Base-by-base conservation (phyloP, 352 stramenopile genomes). In the Lagenidium giganteum region DNA sequence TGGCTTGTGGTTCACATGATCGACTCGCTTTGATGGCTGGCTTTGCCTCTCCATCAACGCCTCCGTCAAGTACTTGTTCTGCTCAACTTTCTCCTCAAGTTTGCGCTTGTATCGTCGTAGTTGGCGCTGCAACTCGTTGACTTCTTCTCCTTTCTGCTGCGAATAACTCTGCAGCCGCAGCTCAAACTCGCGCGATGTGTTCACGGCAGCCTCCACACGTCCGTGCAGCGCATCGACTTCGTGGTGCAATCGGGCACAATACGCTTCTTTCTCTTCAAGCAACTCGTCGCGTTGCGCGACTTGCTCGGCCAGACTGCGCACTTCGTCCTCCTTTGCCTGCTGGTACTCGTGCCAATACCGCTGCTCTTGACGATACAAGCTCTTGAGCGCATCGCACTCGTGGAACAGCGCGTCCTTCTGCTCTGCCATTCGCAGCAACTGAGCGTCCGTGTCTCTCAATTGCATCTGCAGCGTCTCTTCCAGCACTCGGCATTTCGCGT, bases 11-110 rank as follows among this genome's bases (percentile, higher is more conserved):
- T 22, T n/a, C 42, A 33, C 47, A 35, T 54, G 5, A 31, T 25
- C 3, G 18, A n/a, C 8, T 32, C 31, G 3, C 37, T 21, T 0
- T 14, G 13, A 24, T 43, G 14, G 32, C 35, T n/a, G 3, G 20
- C 12, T 22, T 9, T 65, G 42, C 28, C 50, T 37, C 30, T 57
- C 41, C 42, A 79, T 62, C 7, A 87, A 39, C 3, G 71, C 70
- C 13, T 84, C 61, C 1, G 70, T 68, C 23, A 88, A 43, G 16
- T 71, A 67, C 44, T 61, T 69, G 47, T 78, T 82, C 64, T 87
- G 63, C 14, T 77, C 59, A 5, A 63, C 38, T 36, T 80, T 84
- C 14, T 82, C 71, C n/a, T 78, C 50, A 0, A 83, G 18, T 17
- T 68, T 78, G 28, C 54, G 61, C 45, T 57, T 60, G 28, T 83